Base-by-base conservation (phyloP, 2,329 filamentous ascomycete species). In the Seiridium cupressi region DNA sequence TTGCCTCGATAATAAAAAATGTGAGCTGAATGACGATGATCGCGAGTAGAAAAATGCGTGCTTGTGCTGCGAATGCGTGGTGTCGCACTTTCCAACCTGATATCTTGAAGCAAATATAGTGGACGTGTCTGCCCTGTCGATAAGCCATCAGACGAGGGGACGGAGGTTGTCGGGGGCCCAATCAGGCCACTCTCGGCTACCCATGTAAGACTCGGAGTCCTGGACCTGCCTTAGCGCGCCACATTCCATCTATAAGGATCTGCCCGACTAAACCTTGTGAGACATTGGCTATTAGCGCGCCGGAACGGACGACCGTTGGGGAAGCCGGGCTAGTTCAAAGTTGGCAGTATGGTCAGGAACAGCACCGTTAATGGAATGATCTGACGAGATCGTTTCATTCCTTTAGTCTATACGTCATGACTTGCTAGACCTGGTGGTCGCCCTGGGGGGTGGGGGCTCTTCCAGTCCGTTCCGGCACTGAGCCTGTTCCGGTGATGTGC, bases 261-360 rank as follows among this genome's bases (percentile, higher is more conserved):
- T 53, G 49, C 49, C 49, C 49, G 49, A 11, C 34, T 38, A 13
- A 53, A 53, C 49, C 49, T 53, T 53, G 18, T 36, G 49, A 53
- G 35, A 53, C 38, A 53, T 32, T 38, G 35, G 26, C 31, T 9
- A 6, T 34, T 34, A 35, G 18, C 49, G 31, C 32, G 18, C 49
- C 49, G 11, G 47, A 44, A n/a, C 53, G 53, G 53, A 55, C 38
- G 9, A 44, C 53, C 53, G 53, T 55, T 55, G 53, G 53, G 53
- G 53, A 40, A 55, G 34, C 10, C 18, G 13, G 40, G n/a, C 31
- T 55, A 44, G 36, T 18, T 26, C 18, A 26, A 26, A 26, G 18
- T 26, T 26, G 18, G 2, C 18, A 26, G 18, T 26, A 26, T 26
- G 18, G 18, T 26, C 18, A 26, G 18, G 18, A 26, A 26, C 18